Base-by-base conservation (phyloP, 345 rosid species). In the Angophora floribunda region DNA sequence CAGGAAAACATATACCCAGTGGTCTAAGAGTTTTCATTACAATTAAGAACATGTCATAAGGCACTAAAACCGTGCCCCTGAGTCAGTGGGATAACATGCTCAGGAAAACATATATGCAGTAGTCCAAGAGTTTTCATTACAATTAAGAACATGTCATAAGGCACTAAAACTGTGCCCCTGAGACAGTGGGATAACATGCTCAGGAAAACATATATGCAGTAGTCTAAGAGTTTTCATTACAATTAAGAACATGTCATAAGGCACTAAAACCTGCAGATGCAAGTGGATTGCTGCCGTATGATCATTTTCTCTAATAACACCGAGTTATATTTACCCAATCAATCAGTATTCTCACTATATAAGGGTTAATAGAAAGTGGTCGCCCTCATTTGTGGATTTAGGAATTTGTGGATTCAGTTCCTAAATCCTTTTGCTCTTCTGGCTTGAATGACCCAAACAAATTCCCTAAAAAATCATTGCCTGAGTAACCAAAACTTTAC, bases 11-110 rank as follows among this genome's bases (percentile, higher is more conserved):
- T 19, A 44, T 75, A 45, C 49, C 14, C 5, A 26, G 14, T 49
- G 13, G 28, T 41, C 28, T 41, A 22, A 41, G 28, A 75, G 84
- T 75, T 75, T 41, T 75, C 49, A 24, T 50, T 50, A 22, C 28
- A 57, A 26, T 24, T 57, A 22, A 57, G n/a, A 57, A 57, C 63
- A 24, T 24, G 13, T 57, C 63, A 57, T 28, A 57, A 57, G 63
- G 63, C 63, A 57, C 63, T 24, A n/a, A n/a, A n/a, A n/a, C n/a
- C n/a, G 96, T 2, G 99, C 99, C 91, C 99, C 99, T 96, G 92
- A 50, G 86, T 22, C n/a, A 24, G 65, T 57, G 6, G 65, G 65
- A 57, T n/a, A n/a, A n/a, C n/a, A n/a, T n/a, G n/a, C n/a, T n/a
- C n/a, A n/a, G n/a, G n/a, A n/a, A n/a, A n/a, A n/a, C n/a, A n/a